These are phyloP conservation scores for Setaria viridis DNA, from an alignment of 202 grass and related monocot genomes.

Conservation along the genomic window DNA sequence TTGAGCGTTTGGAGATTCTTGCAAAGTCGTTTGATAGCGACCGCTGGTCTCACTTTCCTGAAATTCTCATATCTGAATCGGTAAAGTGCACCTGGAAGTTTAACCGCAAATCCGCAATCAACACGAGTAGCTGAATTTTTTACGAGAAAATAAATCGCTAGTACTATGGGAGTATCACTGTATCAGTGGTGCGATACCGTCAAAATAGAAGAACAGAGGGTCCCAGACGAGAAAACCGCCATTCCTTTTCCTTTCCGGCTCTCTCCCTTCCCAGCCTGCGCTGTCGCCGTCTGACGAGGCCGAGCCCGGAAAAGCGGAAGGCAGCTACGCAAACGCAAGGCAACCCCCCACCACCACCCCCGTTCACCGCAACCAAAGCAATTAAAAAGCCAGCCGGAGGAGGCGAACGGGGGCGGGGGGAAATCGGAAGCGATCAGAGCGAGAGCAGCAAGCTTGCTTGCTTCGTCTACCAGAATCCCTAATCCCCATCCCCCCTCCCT, in stretches of 20 bases:
- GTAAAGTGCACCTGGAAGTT: not conserved
- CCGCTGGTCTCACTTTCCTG: no score
- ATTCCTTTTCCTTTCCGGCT: not conserved
- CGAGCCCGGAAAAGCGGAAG: constrained; percentile 26
- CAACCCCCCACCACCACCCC: not conserved
- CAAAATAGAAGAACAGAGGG: constrained; percentile 44
- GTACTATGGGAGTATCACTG: no score
- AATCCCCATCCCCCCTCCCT: constrained; percentile 5
- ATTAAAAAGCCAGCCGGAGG: constrained; percentile 43
- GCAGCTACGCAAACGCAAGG: constrained; percentile 32
- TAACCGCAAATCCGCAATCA: no score
- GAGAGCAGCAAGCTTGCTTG: not conserved
- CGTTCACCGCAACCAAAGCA: constrained; percentile 37
- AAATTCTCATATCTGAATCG: no score
- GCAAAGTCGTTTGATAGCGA: no score
- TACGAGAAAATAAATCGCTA: not conserved
- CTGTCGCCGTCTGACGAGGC: constrained; percentile 26
- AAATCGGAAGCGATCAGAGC: constrained; percentile 47
- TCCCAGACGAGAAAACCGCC: not conserved
- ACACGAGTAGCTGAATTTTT: not conserved
- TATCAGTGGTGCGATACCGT: not conserved
- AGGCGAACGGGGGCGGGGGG: constrained; percentile 3
- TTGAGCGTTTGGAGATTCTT: no score
- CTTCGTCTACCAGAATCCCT: constrained; percentile 25
- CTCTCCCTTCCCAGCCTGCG: not conserved